A percentile compares a stretch with the other conserved stretches of the same genome.
Evolutionary conservation across 108 stramenopile genomes (phyloP).

Genomic region (Stephanodiscus triporus): DNA sequence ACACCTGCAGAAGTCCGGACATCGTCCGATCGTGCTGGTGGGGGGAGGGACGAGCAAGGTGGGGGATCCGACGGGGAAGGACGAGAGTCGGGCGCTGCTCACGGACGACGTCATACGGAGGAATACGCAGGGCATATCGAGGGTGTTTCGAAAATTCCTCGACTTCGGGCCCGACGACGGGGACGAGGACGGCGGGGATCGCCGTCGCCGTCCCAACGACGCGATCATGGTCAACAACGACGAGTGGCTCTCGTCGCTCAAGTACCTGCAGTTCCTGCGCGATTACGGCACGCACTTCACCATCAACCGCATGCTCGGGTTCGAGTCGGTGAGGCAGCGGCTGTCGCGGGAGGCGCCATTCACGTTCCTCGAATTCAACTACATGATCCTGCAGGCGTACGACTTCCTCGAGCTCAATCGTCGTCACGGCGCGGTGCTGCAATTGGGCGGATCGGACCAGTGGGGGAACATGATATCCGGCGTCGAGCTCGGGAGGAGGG

Average conservation of each 20-base stretch:
- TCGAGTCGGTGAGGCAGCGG: constrained; percentile 95
- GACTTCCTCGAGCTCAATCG: constrained; percentile 95
- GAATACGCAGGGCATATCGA: constrained; percentile 84
- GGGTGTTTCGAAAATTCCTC: constrained; percentile 85
- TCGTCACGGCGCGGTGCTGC: constrained; percentile 77
- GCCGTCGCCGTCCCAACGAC: constrained; percentile 50
- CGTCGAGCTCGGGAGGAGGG: constrained; percentile 89
- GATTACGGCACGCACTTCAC: constrained; percentile 97
- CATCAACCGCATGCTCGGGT: constrained; percentile 96
- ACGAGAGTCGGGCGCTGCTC: constrained; percentile 88
- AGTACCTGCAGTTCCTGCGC: constrained; percentile 93
- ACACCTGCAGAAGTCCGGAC: constrained; percentile 88
- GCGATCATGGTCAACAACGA: constrained; percentile 97
- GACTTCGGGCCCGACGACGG: constrained; percentile 58
- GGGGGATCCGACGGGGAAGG: constrained; percentile 98
- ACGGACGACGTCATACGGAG: constrained; percentile 78
- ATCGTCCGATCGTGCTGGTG: constrained; percentile 90
- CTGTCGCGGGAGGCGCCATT: constrained; percentile 91
- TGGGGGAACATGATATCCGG: constrained; percentile 99
- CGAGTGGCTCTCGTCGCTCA: constrained; percentile 85
- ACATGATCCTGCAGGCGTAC: constrained; percentile 98
- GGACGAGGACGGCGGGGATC: constrained; percentile 5
- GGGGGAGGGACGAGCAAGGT: constrained; percentile 97
- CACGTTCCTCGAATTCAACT: constrained; percentile 97
- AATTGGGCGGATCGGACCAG: constrained; percentile 98